Percentiles rank a stretch among this genome's conserved stretches.
Evolutionary conservation across 2,329 filamentous ascomycete species (phyloP).

Genomic region (Aureobasidium leucospermi): DNA sequence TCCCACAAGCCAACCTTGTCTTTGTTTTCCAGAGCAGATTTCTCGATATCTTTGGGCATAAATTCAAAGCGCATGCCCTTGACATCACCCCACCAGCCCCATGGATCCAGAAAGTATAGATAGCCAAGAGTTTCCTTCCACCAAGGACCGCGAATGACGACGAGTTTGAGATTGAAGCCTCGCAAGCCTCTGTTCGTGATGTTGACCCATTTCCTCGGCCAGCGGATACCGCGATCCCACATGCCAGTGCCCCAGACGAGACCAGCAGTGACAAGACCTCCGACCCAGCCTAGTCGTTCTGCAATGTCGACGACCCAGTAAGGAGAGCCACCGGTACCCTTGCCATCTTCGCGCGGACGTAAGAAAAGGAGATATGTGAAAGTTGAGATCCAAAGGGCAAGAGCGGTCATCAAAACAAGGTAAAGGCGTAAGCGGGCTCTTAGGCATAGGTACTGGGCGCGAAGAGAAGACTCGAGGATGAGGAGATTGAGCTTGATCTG

Average conservation of each 20-base stretch:
- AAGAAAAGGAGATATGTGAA: conserved; percentile 90
- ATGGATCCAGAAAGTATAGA: conserved; percentile 25
- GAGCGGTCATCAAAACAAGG: conserved; percentile 78
- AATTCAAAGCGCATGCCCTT: conserved; percentile 29
- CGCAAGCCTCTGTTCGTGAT: conserved; percentile 84
- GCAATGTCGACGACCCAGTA: conserved; percentile 93
- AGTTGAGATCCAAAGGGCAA: conserved; percentile 71
- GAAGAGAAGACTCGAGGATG: conserved; percentile 89
- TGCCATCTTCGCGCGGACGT: conserved; percentile 90
- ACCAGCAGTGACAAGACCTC: conserved; percentile 76
- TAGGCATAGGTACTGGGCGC: conserved; percentile 85
- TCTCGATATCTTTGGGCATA: conserved; percentile 34
- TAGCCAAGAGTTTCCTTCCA: conserved; percentile 66
- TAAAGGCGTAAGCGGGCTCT: conserved; percentile 84
- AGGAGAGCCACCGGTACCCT: conserved; percentile 81
- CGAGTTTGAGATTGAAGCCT: conserved; percentile 92
- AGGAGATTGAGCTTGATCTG: conserved; percentile 98
- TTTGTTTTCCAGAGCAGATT: conserved; percentile 49
- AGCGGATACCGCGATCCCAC: conserved; percentile 90
- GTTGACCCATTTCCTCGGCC: conserved; percentile 85
- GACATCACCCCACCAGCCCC: conserved; percentile 25
- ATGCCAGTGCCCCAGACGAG: conserved; percentile 93
- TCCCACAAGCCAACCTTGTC: conserved; percentile 15
- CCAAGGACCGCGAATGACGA: conserved; percentile 76
- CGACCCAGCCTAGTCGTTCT: conserved; percentile 87